These are phyloP conservation scores for Aureobasidium sp. DNA, from an alignment of 2,329 filamentous ascomycete species.

Conservation along the genomic window DNA sequence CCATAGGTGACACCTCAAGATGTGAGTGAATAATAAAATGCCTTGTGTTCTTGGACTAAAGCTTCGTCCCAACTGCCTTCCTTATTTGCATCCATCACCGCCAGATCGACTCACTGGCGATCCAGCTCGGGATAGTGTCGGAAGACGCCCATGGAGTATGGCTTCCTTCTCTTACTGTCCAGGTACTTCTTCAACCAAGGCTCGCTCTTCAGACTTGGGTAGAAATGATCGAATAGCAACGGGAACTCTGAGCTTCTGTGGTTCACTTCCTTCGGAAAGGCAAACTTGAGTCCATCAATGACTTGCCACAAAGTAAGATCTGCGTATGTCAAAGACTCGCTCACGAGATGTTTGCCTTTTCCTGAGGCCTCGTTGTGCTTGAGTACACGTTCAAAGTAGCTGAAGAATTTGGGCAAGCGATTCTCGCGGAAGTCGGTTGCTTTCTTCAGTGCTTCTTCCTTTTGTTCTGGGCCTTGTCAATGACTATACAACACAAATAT, in stretches of 20 bases:
- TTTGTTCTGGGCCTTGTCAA: conserved; percentile 48
- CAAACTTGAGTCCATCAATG: conserved; percentile 47
- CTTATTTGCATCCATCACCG: not conserved
- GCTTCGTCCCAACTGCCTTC: not conserved
- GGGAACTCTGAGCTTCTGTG: conserved; percentile 50
- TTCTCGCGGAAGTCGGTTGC: conserved; percentile 50
- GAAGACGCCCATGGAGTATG: conserved; percentile 60
- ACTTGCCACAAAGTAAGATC: conserved; percentile 69
- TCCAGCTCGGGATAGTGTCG: conserved; percentile 68
- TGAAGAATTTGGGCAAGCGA: conserved; percentile 64
- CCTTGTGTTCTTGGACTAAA: not conserved
- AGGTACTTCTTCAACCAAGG: conserved; percentile 62
- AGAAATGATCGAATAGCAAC: conserved; percentile 53
- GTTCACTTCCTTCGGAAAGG: conserved; percentile 61
- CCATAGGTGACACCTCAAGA: not conserved
- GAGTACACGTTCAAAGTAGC: conserved; percentile 61
- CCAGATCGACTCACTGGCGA: conserved; percentile 27
- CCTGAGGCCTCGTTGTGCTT: conserved; percentile 48
- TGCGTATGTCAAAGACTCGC: conserved; percentile 57
- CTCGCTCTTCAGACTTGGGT: conserved; percentile 53
- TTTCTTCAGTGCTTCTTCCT: conserved; percentile 52
- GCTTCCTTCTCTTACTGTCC: conserved; percentile 52
- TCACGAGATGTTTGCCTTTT: conserved; percentile 57
- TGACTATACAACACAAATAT: not conserved
- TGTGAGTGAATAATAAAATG: not conserved